A percentile compares a stretch with the other conserved stretches of the same genome.
Conservation (phyloP, 208 protist species). For the Crithidia thermophila region DNA sequence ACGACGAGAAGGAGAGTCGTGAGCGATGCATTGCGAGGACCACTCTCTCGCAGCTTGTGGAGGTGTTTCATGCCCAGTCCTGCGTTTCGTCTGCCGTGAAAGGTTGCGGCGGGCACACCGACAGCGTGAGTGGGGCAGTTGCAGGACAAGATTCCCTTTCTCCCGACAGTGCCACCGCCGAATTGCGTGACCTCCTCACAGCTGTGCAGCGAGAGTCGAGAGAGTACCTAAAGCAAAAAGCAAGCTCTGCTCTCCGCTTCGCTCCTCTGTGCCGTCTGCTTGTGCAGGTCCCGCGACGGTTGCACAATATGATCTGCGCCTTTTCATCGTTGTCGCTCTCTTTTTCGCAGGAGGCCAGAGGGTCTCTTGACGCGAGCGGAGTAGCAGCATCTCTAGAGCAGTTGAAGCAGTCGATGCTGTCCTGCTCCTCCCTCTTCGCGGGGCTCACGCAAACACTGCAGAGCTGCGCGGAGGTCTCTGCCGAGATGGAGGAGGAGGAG, state of each 20-base stretch:
- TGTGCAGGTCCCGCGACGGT: not conserved
- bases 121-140: not conserved
- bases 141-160: too few species aligned
- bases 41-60: not conserved
- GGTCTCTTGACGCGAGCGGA: too few species aligned
- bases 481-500: not conserved
- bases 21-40: not conserved
- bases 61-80: not conserved
- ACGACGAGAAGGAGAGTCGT: not conserved
- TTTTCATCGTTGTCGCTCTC: too few species aligned
- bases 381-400: not conserved
- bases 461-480: not conserved
- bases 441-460: slow-evolving; percentile 28
- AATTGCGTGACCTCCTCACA: slow-evolving; percentile 5
- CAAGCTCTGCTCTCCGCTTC: not conserved
- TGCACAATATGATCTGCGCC: slow-evolving; percentile 2
- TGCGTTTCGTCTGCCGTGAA: not conserved
- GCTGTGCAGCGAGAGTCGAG: slow-evolving; percentile 5
- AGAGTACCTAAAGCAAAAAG: not conserved
- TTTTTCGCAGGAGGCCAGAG: too few species aligned
- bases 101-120: not conserved
- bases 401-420: slow-evolving; percentile 18
- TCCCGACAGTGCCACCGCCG: not conserved
- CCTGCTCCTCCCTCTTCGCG: slow-evolving; percentile 20
- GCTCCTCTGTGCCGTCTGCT: not conserved